phyloP scores from a whole-genome alignment of 352 stramenopile species.

The Phytophthora nicotianae region DNA sequence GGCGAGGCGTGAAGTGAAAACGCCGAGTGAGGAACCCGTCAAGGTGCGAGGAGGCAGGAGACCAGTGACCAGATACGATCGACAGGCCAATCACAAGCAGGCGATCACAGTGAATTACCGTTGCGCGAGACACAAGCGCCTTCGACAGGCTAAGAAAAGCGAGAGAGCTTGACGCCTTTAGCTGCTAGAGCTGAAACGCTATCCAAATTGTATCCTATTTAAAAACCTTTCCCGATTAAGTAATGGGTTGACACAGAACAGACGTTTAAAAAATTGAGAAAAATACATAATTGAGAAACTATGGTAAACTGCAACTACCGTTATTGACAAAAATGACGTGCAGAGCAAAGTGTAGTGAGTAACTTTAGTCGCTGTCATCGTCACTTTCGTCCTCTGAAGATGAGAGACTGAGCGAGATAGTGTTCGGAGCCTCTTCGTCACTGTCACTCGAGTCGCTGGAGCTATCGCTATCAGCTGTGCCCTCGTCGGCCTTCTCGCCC shows the following conservation, averaged over 20 bases:
- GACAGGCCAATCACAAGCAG: slow-evolving; percentile 11
- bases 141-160: slow-evolving; percentile 22
- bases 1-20: neutral
- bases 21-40: neutral
- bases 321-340: neutral
- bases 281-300: slow-evolving; percentile 1
- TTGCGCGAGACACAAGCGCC: slow-evolving; percentile 8
- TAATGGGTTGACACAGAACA: neutral
- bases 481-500: slow-evolving; percentile 40
- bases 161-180: slow-evolving; percentile 1
- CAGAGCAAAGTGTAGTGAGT: neutral
- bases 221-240: slow-evolving; percentile 5
- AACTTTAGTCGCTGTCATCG: slow-evolving; percentile 55
- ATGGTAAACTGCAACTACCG: slow-evolving; percentile 4
- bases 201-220: neutral
- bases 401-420: slow-evolving; percentile 78
- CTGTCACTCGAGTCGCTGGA: slow-evolving; percentile 64
- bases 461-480: slow-evolving; percentile 44
- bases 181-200: neutral
- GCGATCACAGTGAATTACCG: slow-evolving; percentile 2
- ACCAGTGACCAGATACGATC: slow-evolving; percentile 20
- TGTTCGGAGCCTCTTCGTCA: slow-evolving; percentile 61
- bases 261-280: neutral
- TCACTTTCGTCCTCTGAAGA: slow-evolving; percentile 66
- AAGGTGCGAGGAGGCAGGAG: slow-evolving; percentile 4